A percentile compares a stretch with the other conserved stretches of the same genome.
Conservation (phyloP, 495 filamentous ascomycete species). For the Neurospora terricola region DNA sequence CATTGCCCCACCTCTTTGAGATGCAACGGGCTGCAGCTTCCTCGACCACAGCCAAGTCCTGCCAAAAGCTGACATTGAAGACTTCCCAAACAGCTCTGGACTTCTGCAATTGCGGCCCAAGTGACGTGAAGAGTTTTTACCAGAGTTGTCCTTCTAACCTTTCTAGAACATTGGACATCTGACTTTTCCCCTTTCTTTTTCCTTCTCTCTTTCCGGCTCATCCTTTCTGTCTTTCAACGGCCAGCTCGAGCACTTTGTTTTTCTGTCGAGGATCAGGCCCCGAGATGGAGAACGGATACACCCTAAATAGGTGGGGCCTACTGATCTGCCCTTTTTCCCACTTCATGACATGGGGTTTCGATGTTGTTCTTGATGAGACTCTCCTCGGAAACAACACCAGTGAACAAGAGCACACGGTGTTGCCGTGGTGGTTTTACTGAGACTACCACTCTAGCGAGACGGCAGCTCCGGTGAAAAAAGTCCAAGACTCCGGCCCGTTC, state of each 20-base stretch:
- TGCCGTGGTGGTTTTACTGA: background rate
- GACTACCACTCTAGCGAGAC: background rate
- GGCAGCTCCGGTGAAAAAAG: background rate
- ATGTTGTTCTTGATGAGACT: background rate
- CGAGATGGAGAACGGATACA: background rate
- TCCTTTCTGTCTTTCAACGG: background rate
- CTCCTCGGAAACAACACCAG: background rate
- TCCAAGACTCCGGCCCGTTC: background rate
- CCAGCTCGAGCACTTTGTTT: background rate
- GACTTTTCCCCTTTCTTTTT: background rate
- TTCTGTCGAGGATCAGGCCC: background rate
- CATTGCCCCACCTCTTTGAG: constrained; percentile 1
- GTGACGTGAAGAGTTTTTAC: constrained; percentile 5
- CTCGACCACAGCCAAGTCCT: constrained; percentile 1
- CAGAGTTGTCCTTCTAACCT: background rate
- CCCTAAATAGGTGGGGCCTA: background rate
- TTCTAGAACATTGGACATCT: background rate
- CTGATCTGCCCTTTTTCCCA: background rate
- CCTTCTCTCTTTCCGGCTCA: background rate
- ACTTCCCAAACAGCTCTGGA: background rate
- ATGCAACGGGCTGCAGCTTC: background rate
- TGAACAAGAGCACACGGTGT: background rate
- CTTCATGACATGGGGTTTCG: background rate
- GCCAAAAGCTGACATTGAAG: background rate
- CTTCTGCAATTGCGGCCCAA: background rate